phyloP scores from a whole-genome alignment of 2,329 filamentous ascomycete genomes.

The Chaetomiaceae sp. region DNA sequence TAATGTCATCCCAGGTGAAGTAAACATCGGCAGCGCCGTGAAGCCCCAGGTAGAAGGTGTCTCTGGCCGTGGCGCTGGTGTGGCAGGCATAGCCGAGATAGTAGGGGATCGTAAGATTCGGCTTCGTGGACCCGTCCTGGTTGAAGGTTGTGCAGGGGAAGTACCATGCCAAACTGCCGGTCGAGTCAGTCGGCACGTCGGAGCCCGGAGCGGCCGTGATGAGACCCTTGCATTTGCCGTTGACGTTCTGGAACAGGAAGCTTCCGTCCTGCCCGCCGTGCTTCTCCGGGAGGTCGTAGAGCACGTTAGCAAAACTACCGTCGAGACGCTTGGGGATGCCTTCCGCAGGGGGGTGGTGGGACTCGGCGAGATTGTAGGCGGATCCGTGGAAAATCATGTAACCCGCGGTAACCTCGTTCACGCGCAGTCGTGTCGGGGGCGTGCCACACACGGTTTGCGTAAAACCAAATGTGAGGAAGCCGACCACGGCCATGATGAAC shows the following conservation, averaged over 20 bases:
- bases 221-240: conserved; percentile 88
- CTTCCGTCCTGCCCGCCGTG: conserved; percentile 89
- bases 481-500: conserved; percentile 80
- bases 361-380: conserved; percentile 77
- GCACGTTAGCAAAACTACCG: conserved; percentile 63
- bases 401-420: conserved; percentile 74
- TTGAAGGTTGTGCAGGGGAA: conserved; percentile 91
- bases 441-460: conserved; percentile 78
- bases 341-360: conserved; percentile 72
- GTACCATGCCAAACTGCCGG: conserved; percentile 85
- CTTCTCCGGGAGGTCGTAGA: conserved; percentile 79
- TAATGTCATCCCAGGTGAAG: conserved; percentile 92
- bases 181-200: conserved; percentile 70
- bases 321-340: conserved; percentile 61
- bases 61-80: conserved; percentile 64
- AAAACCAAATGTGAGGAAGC: conserved; percentile 96
- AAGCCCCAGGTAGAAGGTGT: conserved; percentile 69
- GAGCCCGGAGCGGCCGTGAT: conserved; percentile 70
- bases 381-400: conserved; percentile 97
- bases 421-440: conserved; percentile 66
- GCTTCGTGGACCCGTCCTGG: conserved; percentile 79
- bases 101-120: conserved; percentile 68
- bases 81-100: conserved; percentile 89
- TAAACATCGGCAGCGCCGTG: conserved; percentile 77
- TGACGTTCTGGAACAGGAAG: conserved; percentile 98